Conservation (phyloP, 257 asterid genomes). For the Nicotiana knightiana region DNA sequence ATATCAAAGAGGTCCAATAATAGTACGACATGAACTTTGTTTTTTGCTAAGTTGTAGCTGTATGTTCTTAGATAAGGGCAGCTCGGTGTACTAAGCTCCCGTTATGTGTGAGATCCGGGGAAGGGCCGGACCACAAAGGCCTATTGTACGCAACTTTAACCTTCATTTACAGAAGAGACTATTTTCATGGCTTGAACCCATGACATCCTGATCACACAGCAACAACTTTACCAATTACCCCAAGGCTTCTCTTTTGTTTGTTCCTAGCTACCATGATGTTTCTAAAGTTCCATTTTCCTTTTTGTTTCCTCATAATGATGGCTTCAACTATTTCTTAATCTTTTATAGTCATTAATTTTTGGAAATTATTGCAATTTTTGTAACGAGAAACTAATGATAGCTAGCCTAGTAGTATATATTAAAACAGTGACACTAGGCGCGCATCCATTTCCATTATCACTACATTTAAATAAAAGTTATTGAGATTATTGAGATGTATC, state of each 20-base stretch:
- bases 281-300: not conserved
- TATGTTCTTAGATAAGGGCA: not conserved
- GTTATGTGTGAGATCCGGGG: too few relatives aligned
- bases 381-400: not conserved
- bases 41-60: not conserved
- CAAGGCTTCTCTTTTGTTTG: not conserved
- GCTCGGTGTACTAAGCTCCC: too few relatives aligned
- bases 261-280: not conserved
- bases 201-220: too few relatives aligned
- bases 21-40: not conserved
- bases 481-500: too few relatives aligned
- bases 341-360: not conserved
- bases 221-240: too few relatives aligned
- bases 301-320: constrained; percentile 5
- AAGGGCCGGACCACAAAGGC: too few relatives aligned
- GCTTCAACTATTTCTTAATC: not conserved
- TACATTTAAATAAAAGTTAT: not conserved
- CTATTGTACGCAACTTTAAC: too few relatives aligned
- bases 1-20: not conserved
- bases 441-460: not conserved
- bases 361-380: not conserved
- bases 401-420: not conserved
- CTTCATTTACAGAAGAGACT: too few relatives aligned
- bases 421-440: not conserved
- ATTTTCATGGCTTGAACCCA: too few relatives aligned